These are phyloP conservation scores for Hypomontagnella monticulosa DNA, from an alignment of 495 filamentous ascomycete genomes.

Conservation along the genomic window DNA sequence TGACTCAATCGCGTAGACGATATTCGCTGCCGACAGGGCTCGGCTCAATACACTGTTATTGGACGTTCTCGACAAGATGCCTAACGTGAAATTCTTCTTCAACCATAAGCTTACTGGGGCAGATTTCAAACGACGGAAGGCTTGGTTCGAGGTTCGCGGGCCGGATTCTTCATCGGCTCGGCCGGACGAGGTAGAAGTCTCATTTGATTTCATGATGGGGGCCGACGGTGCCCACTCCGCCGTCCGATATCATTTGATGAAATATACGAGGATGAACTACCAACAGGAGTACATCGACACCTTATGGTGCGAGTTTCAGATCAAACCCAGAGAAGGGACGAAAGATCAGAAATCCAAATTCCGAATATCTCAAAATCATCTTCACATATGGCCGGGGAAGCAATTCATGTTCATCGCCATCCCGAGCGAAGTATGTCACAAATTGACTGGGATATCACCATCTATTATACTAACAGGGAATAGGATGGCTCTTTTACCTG, in stretches of 20 bases:
- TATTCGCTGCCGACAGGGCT: conserved; percentile 73
- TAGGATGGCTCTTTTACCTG: conserved; percentile 93
- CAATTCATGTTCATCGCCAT: conserved; percentile 99
- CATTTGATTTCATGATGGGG: conserved; percentile 94
- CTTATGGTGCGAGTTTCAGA: conserved; percentile 95
- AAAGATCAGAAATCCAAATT: conserved; percentile 65
- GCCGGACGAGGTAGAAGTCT: conserved; percentile 69
- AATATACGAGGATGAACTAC: conserved; percentile 86
- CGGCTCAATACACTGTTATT: conserved; percentile 86
- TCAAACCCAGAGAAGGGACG: conserved; percentile 56
- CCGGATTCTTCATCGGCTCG: conserved; percentile 32
- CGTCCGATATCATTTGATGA: conserved; percentile 92
- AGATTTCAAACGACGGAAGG: conserved; percentile 77
- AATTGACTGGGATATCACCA: neutral
- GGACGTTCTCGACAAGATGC: conserved; percentile 81
- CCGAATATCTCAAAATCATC: conserved; percentile 83
- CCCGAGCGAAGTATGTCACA: conserved; percentile 68
- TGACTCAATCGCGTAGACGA: conserved; percentile 48
- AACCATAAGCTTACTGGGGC: conserved; percentile 89
- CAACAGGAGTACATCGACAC: conserved; percentile 97
- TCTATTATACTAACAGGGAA: conserved; percentile 12
- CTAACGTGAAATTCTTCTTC: conserved; percentile 91
- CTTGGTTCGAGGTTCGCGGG: conserved; percentile 81
- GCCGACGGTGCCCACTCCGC: conserved; percentile 95
- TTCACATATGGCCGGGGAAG: conserved; percentile 96